Conservation (phyloP, 768 basidiomycete genomes). For the Serendipita sp. region DNA sequence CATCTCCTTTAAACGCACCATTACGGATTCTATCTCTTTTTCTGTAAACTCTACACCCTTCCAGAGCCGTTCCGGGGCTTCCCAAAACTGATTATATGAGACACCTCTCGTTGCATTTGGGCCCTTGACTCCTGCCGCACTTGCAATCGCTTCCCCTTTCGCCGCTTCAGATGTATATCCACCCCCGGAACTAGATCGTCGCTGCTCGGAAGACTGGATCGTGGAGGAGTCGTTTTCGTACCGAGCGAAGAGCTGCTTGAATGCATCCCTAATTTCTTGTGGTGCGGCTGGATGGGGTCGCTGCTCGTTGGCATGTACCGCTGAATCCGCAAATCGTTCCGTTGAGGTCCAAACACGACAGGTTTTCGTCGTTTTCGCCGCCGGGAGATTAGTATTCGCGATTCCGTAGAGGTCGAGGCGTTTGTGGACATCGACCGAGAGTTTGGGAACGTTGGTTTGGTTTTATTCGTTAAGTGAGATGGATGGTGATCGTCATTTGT, state of each 20-base stretch:
- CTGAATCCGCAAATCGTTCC: background rate
- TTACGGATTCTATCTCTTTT: background rate
- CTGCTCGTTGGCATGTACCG: background rate
- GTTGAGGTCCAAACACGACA: background rate
- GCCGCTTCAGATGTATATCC: background rate
- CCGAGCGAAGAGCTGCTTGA: background rate
- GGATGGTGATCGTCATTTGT: too few species aligned
- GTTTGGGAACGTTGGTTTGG: too few species aligned
- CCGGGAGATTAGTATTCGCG: background rate
- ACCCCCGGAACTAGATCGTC: background rate
- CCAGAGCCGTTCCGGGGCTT: background rate
- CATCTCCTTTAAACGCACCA: background rate
- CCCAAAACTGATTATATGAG: background rate
- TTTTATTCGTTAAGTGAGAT: too few species aligned
- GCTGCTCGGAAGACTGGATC: background rate
- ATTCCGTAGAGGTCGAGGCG: too few species aligned
- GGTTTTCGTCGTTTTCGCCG: background rate
- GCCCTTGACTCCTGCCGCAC: background rate
- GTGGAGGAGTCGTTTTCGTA: background rate
- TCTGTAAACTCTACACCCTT: background rate
- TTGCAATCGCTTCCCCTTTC: background rate
- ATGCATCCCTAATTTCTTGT: background rate
- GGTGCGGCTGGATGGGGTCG: background rate
- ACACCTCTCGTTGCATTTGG: background rate
- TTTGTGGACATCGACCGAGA: too few species aligned